Conservation (phyloP, 2,329 filamentous ascomycete genomes). For the Neoarthrinium moseri region DNA sequence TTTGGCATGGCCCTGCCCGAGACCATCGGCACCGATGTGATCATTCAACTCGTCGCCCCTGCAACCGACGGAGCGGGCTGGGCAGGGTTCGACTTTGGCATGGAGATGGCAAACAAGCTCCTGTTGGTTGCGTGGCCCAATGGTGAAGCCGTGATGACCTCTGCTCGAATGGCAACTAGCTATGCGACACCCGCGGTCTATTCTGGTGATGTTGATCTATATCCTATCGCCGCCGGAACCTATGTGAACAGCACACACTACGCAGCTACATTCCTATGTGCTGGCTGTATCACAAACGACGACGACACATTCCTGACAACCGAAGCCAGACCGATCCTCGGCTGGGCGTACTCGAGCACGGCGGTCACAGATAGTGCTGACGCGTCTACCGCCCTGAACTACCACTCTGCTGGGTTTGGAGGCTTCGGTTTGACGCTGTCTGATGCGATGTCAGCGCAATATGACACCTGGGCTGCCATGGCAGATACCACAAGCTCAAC, state of each 20-base stretch:
- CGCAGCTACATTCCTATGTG: constrained; percentile 54
- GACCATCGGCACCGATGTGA: constrained; percentile 47
- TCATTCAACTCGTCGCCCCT: constrained; percentile 49
- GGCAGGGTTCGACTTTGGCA: constrained; percentile 45
- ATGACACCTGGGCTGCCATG: constrained; percentile 23
- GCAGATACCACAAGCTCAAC: constrained; percentile 10
- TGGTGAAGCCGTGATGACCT: constrained; percentile 35
- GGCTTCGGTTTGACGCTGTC: constrained; percentile 31
- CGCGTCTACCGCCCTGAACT: constrained; percentile 31
- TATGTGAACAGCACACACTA: constrained; percentile 52
- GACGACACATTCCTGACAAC: constrained; percentile 27
- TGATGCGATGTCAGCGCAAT: constrained; percentile 31
- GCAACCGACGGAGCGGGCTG: constrained; percentile 42
- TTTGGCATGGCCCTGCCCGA: constrained; percentile 52
- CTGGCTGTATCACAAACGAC: constrained; percentile 37
- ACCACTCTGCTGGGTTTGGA: constrained; percentile 39
- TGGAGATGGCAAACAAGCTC: constrained; percentile 45
- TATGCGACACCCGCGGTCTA: constrained; percentile 48
- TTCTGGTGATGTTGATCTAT: constrained; percentile 36
- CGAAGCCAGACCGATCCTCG: constrained; percentile 27
- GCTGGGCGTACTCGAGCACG: constrained; percentile 36
- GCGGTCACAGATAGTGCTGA: constrained; percentile 30
- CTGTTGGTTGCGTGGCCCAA: constrained; percentile 50
- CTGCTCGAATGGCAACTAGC: constrained; percentile 30
- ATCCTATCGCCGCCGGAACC: constrained; percentile 48